phyloP scores from a whole-genome alignment of 2,329 filamentous ascomycete genomes.

The Penicillium capsulatum region DNA sequence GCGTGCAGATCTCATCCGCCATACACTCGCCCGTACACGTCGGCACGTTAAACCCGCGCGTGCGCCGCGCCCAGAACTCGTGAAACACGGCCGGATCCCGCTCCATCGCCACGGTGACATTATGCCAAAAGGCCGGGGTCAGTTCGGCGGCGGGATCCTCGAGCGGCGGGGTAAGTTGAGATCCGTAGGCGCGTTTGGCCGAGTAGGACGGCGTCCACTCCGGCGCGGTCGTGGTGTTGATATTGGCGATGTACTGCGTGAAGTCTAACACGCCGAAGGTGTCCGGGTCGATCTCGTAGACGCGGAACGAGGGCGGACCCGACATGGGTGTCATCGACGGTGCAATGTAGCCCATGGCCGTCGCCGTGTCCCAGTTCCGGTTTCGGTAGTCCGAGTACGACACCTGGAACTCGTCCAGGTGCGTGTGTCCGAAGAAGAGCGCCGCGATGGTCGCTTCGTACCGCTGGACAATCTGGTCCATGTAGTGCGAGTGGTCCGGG shows the following conservation, averaged over 20 bases:
- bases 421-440: constrained; percentile 57
- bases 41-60: constrained; percentile 44
- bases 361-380: constrained; percentile 43
- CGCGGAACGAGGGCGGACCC: constrained; percentile 55
- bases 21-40: constrained; percentile 45
- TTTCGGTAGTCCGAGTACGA: constrained; percentile 49
- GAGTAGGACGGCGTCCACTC: constrained; percentile 56
- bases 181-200: constrained; percentile 53
- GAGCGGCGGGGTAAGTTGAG: constrained; percentile 43
- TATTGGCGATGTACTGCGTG: constrained; percentile 54
- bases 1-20: constrained; percentile 48
- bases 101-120: constrained; percentile 51
- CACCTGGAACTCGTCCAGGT: constrained; percentile 55
- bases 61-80: constrained; percentile 47
- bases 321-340: constrained; percentile 54
- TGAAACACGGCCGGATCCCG: constrained; percentile 44
- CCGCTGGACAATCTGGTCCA: constrained; percentile 53
- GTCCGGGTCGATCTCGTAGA: constrained; percentile 56
- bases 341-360: constrained; percentile 52
- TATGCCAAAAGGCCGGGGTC: constrained; percentile 57
- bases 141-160: constrained; percentile 43
- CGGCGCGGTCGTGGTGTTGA: constrained; percentile 47
- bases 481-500: constrained; percentile 50
- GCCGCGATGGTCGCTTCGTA: constrained; percentile 54
- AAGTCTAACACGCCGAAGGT: constrained; percentile 55